Evolutionary conservation across 2,329 filamentous ascomycete genomes (phyloP).

Genomic region (Verticillium nonalfalfae): DNA sequence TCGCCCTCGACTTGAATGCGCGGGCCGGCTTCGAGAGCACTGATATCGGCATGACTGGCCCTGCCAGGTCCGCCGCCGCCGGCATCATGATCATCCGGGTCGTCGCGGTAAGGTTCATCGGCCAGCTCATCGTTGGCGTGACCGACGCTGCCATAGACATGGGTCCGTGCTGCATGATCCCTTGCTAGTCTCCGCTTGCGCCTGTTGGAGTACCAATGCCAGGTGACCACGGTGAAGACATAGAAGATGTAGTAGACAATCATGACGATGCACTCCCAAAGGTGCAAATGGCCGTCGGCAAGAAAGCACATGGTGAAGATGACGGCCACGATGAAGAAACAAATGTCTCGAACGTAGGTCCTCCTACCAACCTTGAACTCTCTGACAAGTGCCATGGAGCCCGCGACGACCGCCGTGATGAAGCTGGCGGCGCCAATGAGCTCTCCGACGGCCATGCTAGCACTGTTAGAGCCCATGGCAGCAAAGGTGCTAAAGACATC

Average conservation of each 20-base stretch:
- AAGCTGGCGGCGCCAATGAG: conserved; percentile 92
- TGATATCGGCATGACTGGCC: conserved; percentile 27
- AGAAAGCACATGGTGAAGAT: conserved; percentile 83
- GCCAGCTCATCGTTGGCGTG: conserved; percentile 46
- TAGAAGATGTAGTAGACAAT: conserved; percentile 88
- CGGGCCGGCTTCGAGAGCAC: conserved; percentile 35
- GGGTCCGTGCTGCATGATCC: conserved; percentile 66
- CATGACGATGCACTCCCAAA: conserved; percentile 91
- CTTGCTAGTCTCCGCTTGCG: conserved; percentile 54
- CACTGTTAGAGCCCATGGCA: conserved; percentile 93
- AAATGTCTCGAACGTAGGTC: conserved; percentile 86
- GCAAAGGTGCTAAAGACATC: conserved; percentile 99
- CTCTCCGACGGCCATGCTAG: conserved; percentile 93
- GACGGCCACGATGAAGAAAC: conserved; percentile 85
- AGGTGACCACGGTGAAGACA: conserved; percentile 77
- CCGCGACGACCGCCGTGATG: conserved; percentile 92
- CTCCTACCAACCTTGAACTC: conserved; percentile 88
- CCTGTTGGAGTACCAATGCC: conserved; percentile 80
- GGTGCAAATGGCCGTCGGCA: conserved; percentile 71
- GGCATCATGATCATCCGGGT: conserved; percentile 35
- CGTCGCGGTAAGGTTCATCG: conserved; percentile 57
- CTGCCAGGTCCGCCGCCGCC: conserved; percentile 4
- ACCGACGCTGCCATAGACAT: conserved; percentile 57
- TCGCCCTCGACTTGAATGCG: conserved; percentile 39
- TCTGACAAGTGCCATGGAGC: conserved; percentile 93